Evolutionary conservation across 371 early-diverging fungal species (phyloP), one percentile per base, ranked within the genome.

Genomic region (Saksenaea oblongispora): DNA sequence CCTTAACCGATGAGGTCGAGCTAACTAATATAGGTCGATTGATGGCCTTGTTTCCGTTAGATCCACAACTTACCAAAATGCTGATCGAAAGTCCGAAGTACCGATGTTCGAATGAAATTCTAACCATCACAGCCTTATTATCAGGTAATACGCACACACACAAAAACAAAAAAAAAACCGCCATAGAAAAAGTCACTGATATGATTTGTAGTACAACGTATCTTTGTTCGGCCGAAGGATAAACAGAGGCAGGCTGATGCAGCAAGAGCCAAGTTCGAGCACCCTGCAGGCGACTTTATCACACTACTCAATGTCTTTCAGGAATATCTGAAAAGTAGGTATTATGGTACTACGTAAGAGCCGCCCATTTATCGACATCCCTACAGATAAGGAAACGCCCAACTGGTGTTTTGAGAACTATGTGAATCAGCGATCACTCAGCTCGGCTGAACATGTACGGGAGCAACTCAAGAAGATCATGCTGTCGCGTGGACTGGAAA

Each of bases 111-210:
- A 91, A 95, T 64, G 98, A 98, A 74, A 88, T 94, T 8, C 83
- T 99, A 54, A 88, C 96, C 0, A 97, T 99, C 64, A 91, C 95
- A n/a, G 92, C 96, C 8, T 88, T 97, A 83, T 82, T 97, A 13
- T 92, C 93, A 42, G 81, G 78, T 80, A 75, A n/a, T n/a, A n/a
- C n/a, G n/a, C n/a, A n/a, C n/a, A n/a, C n/a, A n/a, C n/a, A n/a
- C n/a, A n/a, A 55, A 36, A 17, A 39, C 53, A 22, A 39, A 11
- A 39, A 39, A 31, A 7, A 4, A 31, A 31, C n/a, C n/a, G n/a
- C n/a, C n/a, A n/a, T n/a, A 31, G 31, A 31, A 7, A 31, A 4
- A 7, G 2, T 31, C 31, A 31, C 7, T 31, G 31, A 31, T 4
- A 31, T 7, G 7, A 31, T 31, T 31, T 35, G 5, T 1, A 56